A percentile compares a stretch with the other conserved stretches of the same genome.
phyloP scores from a whole-genome alignment of 2,329 filamentous ascomycete genomes.

The Phialophora macrospora region DNA sequence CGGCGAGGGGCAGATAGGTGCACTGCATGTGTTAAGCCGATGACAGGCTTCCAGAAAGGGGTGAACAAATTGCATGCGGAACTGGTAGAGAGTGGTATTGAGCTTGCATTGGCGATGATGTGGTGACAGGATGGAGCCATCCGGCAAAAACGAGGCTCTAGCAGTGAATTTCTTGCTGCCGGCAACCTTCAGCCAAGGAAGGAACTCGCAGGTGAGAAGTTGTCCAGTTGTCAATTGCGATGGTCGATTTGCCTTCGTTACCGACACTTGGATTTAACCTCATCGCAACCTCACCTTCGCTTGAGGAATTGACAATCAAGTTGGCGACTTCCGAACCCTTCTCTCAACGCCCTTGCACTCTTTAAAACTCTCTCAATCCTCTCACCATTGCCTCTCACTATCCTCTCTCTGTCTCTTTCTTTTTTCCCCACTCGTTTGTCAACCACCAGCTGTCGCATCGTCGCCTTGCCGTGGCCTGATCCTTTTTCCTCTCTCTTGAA shows the following conservation, averaged over 20 bases:
- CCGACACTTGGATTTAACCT: background rate
- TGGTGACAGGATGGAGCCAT: background rate
- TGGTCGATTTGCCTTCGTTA: constrained; percentile 11
- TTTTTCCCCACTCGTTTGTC: background rate
- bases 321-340: background rate
- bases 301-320: constrained; percentile 1
- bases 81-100: constrained; percentile 4
- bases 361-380: constrained; percentile 6
- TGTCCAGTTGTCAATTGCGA: background rate
- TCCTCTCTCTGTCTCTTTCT: background rate
- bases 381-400: background rate
- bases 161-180: constrained; percentile 2
- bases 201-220: constrained; percentile 2
- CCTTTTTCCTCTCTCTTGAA: background rate
- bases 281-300: constrained; percentile 4
- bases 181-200: constrained; percentile 1
- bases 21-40: constrained; percentile 5
- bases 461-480: constrained; percentile 6
- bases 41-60: constrained; percentile 19
- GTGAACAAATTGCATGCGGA: background rate
- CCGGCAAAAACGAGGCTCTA: background rate
- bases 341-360: constrained; percentile 11
- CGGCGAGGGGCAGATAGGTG: constrained; percentile 7
- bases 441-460: background rate
- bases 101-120: constrained; percentile 3